Evolutionary conservation across 495 filamentous ascomycete genomes (phyloP), one percentile per base, ranked within the genome.

Genomic region (Cenococcum geophilum): DNA sequence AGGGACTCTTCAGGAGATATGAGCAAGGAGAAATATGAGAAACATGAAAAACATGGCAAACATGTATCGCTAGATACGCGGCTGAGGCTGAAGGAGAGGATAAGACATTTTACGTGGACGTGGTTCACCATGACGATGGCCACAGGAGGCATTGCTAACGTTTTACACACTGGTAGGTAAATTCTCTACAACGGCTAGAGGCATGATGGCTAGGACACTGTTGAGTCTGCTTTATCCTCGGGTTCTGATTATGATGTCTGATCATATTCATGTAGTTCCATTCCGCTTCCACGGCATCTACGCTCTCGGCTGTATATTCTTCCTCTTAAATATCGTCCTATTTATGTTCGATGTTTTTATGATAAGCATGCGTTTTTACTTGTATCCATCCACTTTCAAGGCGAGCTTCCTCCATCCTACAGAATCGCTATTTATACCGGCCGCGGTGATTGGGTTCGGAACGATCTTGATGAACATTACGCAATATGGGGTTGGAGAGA

Each of bases 81-180:
- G 42, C 55, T 74, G 45, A 49, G 56, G 11, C 72, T 69, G 35
- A 66, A 63, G 43, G 66, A 71, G 55, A 48, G 74, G 37, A 72
- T 76, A 35, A 35, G 72, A 48, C 74, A 76, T 67, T 76, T 76
- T 60, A 76, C 74, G 4, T 76, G 74, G 74, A 76, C 73, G 1
- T 75, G 73, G 73, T 76, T 75, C 57, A 72, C 70, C 9, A 74
- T 75, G 72, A 74, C 70, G 6, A 91, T 91, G 89, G 89, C 89
- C 2, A 93, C 90, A 0, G 90, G 89, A 12, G 90, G 90, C 0
- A 76, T 95, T 61, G 86, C 89, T 9, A 93, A 92, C 74, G 86
- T 90, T 11, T 69, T 93, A 55, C 80, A 87, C 67, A 77, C 79
- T 22, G 79, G 88, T 89, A 79, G 64, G 74, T 72, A n/a, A n/a